These are phyloP conservation scores for Hypoxylon perforatum DNA, from an alignment of 495 filamentous ascomycete species.

Conservation along the genomic window DNA sequence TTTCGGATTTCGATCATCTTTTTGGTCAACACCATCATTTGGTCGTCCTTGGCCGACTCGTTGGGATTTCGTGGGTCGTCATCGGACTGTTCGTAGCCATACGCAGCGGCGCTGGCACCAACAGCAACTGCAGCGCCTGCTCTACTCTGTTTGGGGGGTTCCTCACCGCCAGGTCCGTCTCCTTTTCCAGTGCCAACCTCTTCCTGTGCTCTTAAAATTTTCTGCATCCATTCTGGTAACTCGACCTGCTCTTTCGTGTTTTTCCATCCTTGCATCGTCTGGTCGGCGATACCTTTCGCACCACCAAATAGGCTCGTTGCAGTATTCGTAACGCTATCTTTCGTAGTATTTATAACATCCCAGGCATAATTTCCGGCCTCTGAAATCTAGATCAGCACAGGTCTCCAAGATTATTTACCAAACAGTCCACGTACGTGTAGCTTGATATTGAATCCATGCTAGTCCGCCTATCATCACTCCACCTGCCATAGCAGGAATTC, in stretches of 20 bases:
- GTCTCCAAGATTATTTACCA: constrained; percentile 17
- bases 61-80: constrained; percentile 70
- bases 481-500: constrained; percentile 90
- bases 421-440: constrained; percentile 72
- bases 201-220: constrained; percentile 71
- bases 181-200: constrained; percentile 53
- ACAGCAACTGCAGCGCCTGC: constrained; percentile 67
- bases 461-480: constrained; percentile 85
- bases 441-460: constrained; percentile 96
- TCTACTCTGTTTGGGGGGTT: constrained; percentile 70
- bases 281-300: constrained; percentile 77
- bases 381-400: constrained; percentile 47
- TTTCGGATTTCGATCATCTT: constrained; percentile 99
- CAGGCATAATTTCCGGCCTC: constrained; percentile 91
- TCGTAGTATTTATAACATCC: constrained; percentile 77
- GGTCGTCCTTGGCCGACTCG: constrained; percentile 85
- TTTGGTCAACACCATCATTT: constrained; percentile 99
- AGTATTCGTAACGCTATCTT: constrained; percentile 72
- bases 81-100: constrained; percentile 80
- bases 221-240: constrained; percentile 87
- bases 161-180: constrained; percentile 58
- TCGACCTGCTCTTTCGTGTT: constrained; percentile 82
- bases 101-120: constrained; percentile 74
- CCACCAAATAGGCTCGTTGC: constrained; percentile 74
- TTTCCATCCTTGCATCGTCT: constrained; percentile 82